Conservation (phyloP, 768 basidiomycete genomes). For the Royoungia palumana region DNA sequence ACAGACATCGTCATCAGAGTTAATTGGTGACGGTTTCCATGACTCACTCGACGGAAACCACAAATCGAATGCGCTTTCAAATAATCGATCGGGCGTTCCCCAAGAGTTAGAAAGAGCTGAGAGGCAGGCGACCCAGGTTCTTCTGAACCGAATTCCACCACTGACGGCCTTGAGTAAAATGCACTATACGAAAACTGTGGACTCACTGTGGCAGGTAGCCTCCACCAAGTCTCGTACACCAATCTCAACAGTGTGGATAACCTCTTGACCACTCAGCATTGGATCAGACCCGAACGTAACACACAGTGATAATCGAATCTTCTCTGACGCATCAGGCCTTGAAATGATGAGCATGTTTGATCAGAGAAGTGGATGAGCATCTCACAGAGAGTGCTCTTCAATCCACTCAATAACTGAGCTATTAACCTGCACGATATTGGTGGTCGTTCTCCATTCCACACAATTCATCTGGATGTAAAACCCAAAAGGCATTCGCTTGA, state of each 20-base stretch:
- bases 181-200: no score
- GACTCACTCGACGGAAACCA: no score
- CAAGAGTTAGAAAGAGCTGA: no score
- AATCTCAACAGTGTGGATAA: neutral
- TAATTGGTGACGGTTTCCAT: no score
- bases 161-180: no score
- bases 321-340: slow-evolving; percentile 3
- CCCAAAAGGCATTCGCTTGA: slow-evolving; percentile 13
- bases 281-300: slow-evolving; percentile 9
- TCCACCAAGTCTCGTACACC: neutral
- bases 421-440: neutral
- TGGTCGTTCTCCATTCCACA: neutral
- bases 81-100: no score
- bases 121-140: no score
- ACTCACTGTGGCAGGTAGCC: neutral
- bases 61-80: no score
- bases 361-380: no score
- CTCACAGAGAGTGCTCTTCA: slow-evolving; percentile 7
- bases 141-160: no score
- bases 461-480: slow-evolving; percentile 14
- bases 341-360: no score
- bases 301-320: neutral
- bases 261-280: slow-evolving; percentile 10
- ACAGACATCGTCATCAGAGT: no score
- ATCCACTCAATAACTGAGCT: slow-evolving; percentile 11